These are phyloP conservation scores for Ophiostoma montium DNA, from an alignment of 2,329 filamentous ascomycete species.

Conservation along the genomic window DNA sequence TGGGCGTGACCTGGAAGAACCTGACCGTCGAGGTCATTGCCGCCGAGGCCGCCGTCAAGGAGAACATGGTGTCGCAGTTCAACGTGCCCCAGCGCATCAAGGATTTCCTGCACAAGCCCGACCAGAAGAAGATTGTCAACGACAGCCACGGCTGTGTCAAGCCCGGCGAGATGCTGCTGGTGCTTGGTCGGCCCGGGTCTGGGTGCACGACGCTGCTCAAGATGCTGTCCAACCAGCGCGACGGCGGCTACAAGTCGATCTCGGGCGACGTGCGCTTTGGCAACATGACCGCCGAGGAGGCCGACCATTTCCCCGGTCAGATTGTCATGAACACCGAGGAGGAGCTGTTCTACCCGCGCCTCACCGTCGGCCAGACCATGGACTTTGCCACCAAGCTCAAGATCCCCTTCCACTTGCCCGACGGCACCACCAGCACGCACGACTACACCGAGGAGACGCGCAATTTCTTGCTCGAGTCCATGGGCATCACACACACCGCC, in stretches of 20 bases:
- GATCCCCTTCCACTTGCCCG: slow-evolving; percentile 46
- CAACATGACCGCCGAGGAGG: slow-evolving; percentile 33
- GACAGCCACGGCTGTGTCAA: slow-evolving; percentile 42
- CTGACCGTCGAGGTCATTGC: slow-evolving; percentile 49
- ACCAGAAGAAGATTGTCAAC: slow-evolving; percentile 50
- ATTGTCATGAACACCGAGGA: slow-evolving; percentile 64
- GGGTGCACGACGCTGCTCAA: slow-evolving; percentile 45
- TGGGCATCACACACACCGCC: slow-evolving; percentile 49
- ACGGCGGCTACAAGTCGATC: slow-evolving; percentile 76
- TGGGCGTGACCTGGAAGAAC: slow-evolving; percentile 52
- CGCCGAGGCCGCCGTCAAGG: slow-evolving; percentile 48
- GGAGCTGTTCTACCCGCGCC: slow-evolving; percentile 52
- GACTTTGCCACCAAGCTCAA: slow-evolving; percentile 62
- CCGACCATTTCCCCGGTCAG: slow-evolving; percentile 47
- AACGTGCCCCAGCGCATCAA: slow-evolving; percentile 38
- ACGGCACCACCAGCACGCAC: slow-evolving; percentile 36
- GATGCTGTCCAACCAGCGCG: slow-evolving; percentile 62
- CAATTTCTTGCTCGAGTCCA: slow-evolving; percentile 41
- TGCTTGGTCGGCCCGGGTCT: slow-evolving; percentile 41
- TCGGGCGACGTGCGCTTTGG: slow-evolving; percentile 69
- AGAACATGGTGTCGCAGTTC: slow-evolving; percentile 47
- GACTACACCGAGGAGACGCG: slow-evolving; percentile 31
- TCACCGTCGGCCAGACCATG: slow-evolving; percentile 66
- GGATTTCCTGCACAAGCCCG: slow-evolving; percentile 39
- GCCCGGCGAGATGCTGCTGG: slow-evolving; percentile 16